Evolutionary conservation across 495 filamentous ascomycete genomes (phyloP), one percentile per base, ranked within the genome.

Genomic region (Aspergillus taichungensis): DNA sequence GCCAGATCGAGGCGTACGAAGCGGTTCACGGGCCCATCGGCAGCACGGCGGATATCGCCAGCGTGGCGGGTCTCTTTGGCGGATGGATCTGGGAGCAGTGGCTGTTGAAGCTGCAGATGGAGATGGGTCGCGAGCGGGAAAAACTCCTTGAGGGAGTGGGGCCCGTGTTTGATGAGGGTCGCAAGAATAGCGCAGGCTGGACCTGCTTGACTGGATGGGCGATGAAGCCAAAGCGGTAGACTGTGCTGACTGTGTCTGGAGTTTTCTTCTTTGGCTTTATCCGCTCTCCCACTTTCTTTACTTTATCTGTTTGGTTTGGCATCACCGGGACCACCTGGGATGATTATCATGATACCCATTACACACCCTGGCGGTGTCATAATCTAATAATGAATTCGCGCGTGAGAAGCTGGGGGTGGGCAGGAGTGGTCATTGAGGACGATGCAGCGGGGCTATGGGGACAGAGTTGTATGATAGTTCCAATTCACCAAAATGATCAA

Each of bases 51-150:
- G 79, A 84, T 52, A 78, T 78, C 13, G 87, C 88, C 1, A 79
- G 73, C 46, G 70, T 95, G 39, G 82, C 87, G 0, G 88, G 88
- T 6, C 56, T 96, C 12, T 78, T 94, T 5, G 92, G 89, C 9
- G 79, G 82, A 24, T 94, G 91, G 88, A 77, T 82, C 53, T 98
- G 91, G 91, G 92, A 97, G 75, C 84, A 86, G 63, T 97, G 92
- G 92, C 76, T 96, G 63, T 58, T 96, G 49, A 87, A 84, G 64
- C 67, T 90, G 55, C 83, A 90, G 62, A 74, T 80, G 59, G 90
- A 95, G 70, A 88, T 85, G 73, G 84, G 83, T 6, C 77, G 78
- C 8, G 79, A 79, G 30, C 67, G 69, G 30, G 71, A 80, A 47
- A 72, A 76, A 9, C 68, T 86, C 32, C 74, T 95, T 47, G 85